These are phyloP conservation scores for Colletotrichum musae DNA, from an alignment of 2,329 filamentous ascomycete species.

Conservation along the genomic window DNA sequence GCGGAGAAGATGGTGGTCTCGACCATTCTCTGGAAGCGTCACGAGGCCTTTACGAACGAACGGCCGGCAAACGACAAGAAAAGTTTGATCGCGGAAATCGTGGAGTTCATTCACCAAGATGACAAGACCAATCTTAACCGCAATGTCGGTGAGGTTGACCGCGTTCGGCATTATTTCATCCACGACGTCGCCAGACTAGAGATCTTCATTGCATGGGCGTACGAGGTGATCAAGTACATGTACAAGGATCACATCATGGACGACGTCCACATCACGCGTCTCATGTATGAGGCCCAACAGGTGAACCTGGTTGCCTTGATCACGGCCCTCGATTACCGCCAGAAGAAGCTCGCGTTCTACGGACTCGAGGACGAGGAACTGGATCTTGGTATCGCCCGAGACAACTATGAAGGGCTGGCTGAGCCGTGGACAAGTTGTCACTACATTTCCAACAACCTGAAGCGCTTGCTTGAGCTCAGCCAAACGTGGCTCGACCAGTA, in stretches of 20 bases:
- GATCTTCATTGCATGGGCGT: slow-evolving; percentile 84
- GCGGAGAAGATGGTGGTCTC: slow-evolving; percentile 92
- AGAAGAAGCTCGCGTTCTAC: slow-evolving; percentile 78
- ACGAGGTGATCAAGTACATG: slow-evolving; percentile 80
- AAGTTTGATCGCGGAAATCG: slow-evolving; percentile 80
- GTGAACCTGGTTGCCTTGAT: slow-evolving; percentile 79
- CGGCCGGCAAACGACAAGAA: slow-evolving; percentile 74
- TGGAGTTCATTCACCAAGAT: slow-evolving; percentile 82
- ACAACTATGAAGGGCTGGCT: slow-evolving; percentile 78
- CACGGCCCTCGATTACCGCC: slow-evolving; percentile 79
- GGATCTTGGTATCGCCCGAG: slow-evolving; percentile 73
- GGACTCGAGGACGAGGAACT: slow-evolving; percentile 79
- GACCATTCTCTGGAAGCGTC: slow-evolving; percentile 82
- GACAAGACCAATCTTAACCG: slow-evolving; percentile 78
- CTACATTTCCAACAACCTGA: slow-evolving; percentile 73
- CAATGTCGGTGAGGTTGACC: slow-evolving; percentile 80
- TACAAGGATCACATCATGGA: slow-evolving; percentile 74
- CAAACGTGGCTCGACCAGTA: slow-evolving; percentile 68
- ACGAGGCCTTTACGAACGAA: slow-evolving; percentile 77
- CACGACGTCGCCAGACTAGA: slow-evolving; percentile 81
- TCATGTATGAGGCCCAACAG: slow-evolving; percentile 77
- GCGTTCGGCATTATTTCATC: slow-evolving; percentile 89
- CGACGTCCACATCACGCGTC: slow-evolving; percentile 65
- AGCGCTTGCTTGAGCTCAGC: slow-evolving; percentile 72
- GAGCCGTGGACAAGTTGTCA: slow-evolving; percentile 88